A percentile compares a stretch with the other conserved stretches of the same genome.
Evolutionary conservation across 2,329 filamentous ascomycete species (phyloP).

Genomic region (Talaromyces sp.): DNA sequence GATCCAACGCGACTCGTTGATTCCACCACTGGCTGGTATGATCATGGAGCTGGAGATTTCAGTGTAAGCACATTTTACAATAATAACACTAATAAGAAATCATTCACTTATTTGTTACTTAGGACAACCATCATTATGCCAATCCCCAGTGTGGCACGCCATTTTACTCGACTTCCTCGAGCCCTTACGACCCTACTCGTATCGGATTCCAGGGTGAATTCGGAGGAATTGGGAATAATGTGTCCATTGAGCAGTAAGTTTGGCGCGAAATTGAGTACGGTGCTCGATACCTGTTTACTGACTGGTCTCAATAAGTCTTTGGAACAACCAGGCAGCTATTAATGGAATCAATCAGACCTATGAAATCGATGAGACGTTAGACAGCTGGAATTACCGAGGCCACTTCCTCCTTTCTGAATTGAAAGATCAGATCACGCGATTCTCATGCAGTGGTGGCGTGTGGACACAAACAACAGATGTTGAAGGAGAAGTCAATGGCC

Average conservation of each 20-base stretch:
- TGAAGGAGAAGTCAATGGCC: conserved; percentile 68
- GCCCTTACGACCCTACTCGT: conserved; percentile 53
- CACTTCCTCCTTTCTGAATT: conserved; percentile 48
- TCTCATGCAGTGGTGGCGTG: conserved; percentile 61
- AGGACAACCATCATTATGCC: conserved; percentile 69
- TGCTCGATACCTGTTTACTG: not conserved
- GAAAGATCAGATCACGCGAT: conserved; percentile 47
- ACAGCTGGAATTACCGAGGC: conserved; percentile 63
- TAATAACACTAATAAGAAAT: not conserved
- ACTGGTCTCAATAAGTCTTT: not conserved
- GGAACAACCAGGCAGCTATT: conserved; percentile 56
- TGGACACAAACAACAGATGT: conserved; percentile 73
- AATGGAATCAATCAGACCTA: conserved; percentile 61
- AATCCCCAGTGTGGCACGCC: conserved; percentile 67
- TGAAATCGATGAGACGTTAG: conserved; percentile 55
- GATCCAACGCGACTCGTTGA: conserved; percentile 63
- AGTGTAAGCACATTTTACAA: conserved; percentile 23
- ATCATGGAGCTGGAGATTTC: conserved; percentile 64
- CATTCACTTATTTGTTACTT: not conserved
- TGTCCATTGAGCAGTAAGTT: conserved; percentile 56
- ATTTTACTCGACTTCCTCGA: conserved; percentile 56
- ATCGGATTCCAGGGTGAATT: conserved; percentile 70
- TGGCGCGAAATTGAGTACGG: conserved; percentile 31
- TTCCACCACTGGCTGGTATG: conserved; percentile 60
- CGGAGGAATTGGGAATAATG: conserved; percentile 63